Evolutionary conservation across 257 asterid genomes (phyloP), one percentile per base, ranked within the genome.

Genomic region (Petunia axillaris): DNA sequence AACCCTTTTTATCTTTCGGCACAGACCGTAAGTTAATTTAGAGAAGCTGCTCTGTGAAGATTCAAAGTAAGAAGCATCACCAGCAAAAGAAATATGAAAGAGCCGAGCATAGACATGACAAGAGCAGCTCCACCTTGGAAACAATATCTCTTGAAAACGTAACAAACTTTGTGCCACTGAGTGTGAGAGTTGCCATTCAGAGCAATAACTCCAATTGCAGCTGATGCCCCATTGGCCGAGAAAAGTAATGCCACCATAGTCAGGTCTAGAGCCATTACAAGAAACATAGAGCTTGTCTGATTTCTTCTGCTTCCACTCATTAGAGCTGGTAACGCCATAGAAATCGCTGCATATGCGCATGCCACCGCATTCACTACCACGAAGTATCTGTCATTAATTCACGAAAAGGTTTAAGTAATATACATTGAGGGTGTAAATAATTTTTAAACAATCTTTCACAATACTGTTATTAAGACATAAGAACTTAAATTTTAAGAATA

Each of bases 311-410:
- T 6, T 37, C 43, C 39, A 43, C 52, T 13, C 11, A 0, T 68
- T 71, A 25, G 60, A 36, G 62, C 35, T 10, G 2, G 8, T 46
- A 71, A 71, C 6, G 44, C 62, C 60, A 71, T 50, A 48, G 87
- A 85, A 4, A 67, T 15, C 5, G 80, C 85, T 14, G 85, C 75
- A 64, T 85, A 85, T 55, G 83, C 79, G 41, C 87, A 74, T 75
- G 82, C 85, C 44, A 85, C 35, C 8, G 80, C 79, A 79, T 82
- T 85, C 73, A 84, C 82, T 80, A 60, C 85, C 77, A 85, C 83
- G 52, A 85, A 82, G 81, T 78, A 82, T 77, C 85, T 82, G 60
- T 35, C 25, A 1, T 71, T 71, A n/a, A 71, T 5, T 13, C 52
- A 48, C 35, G 7, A 35, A 64, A 11, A 25, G 0, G 25, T 48